These are phyloP conservation scores for Vigna radiata DNA, from an alignment of 306 rosid genomes.

Conservation along the genomic window DNA sequence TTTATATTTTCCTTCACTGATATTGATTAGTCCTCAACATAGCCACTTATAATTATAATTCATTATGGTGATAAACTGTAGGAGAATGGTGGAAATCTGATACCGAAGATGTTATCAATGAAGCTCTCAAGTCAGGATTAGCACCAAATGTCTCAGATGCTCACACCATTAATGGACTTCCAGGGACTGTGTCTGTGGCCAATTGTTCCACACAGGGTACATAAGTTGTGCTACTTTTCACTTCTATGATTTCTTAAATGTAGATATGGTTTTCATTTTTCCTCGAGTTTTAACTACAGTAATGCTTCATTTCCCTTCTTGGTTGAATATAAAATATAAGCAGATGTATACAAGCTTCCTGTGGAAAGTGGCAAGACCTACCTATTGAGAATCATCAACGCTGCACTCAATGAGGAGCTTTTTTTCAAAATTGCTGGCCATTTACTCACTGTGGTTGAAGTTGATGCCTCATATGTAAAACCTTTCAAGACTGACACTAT, in stretches of 20 bases:
- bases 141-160: slow-evolving; percentile 90
- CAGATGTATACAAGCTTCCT: slow-evolving; percentile 66
- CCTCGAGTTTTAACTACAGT: background rate
- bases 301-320: background rate
- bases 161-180: slow-evolving; percentile 84
- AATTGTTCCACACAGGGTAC: slow-evolving; percentile 65
- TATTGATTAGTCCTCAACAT: slow-evolving; percentile 2
- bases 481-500: slow-evolving; percentile 70
- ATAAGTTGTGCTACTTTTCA: background rate
- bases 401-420: slow-evolving; percentile 94
- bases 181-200: slow-evolving; percentile 56
- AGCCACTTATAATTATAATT: background rate
- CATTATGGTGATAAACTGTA: slow-evolving; percentile 36
- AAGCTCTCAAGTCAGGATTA: slow-evolving; percentile 71
- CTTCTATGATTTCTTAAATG: background rate
- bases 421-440: slow-evolving; percentile 88
- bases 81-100: slow-evolving; percentile 97
- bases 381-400: slow-evolving; percentile 75
- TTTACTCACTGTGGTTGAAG: slow-evolving; percentile 70
- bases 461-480: slow-evolving; percentile 81
- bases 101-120: slow-evolving; percentile 76
- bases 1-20: background rate
- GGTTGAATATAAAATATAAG: slow-evolving; percentile 21
- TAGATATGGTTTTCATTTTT: background rate
- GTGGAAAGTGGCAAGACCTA: slow-evolving; percentile 70